Conservation (phyloP, 2,329 filamentous ascomycete species). For the Teratosphaeria pseudoeucalypti region DNA sequence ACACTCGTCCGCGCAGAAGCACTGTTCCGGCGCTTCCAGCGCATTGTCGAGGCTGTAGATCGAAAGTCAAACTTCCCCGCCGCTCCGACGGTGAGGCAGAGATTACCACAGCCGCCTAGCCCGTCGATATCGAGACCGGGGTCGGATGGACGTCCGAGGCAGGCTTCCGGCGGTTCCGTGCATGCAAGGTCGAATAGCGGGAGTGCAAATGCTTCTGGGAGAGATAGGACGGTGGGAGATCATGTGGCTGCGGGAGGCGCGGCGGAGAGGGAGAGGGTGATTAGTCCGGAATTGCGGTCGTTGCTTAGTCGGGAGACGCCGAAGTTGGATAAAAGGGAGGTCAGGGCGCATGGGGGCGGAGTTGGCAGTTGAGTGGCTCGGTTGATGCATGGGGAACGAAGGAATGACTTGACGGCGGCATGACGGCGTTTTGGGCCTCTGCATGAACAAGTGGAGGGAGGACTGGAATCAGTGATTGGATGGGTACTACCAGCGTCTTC, state of each 20-base stretch:
- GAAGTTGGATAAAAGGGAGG: slow-evolving; percentile 36
- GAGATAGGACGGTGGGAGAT: slow-evolving; percentile 27
- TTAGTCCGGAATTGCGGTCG: slow-evolving; percentile 52
- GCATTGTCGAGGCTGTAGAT: slow-evolving; percentile 82
- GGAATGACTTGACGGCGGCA: not conserved
- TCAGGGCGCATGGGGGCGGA: slow-evolving; percentile 37
- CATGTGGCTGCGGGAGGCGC: slow-evolving; percentile 13
- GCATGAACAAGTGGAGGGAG: not conserved
- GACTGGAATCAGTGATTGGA: not conserved
- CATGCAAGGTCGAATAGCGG: slow-evolving; percentile 1
- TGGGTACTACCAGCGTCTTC: not conserved
- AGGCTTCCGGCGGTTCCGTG: not conserved
- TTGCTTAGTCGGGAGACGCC: slow-evolving; percentile 52
- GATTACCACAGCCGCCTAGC: slow-evolving; percentile 31
- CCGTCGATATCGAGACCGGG: slow-evolving; percentile 10
- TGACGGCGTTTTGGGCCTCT: not conserved
- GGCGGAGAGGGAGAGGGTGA: slow-evolving; percentile 39
- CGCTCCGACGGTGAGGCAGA: slow-evolving; percentile 37
- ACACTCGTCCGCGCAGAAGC: slow-evolving; percentile 81
- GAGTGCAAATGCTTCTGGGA: slow-evolving; percentile 25
- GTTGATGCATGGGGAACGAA: not conserved
- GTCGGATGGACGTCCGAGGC: slow-evolving; percentile 11
- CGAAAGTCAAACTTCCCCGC: slow-evolving; percentile 78
- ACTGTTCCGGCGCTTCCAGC: slow-evolving; percentile 78
- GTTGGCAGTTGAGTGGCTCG: slow-evolving; percentile 14